Conservation (phyloP, 768 basidiomycete species). For the Dioszegia crocea region DNA sequence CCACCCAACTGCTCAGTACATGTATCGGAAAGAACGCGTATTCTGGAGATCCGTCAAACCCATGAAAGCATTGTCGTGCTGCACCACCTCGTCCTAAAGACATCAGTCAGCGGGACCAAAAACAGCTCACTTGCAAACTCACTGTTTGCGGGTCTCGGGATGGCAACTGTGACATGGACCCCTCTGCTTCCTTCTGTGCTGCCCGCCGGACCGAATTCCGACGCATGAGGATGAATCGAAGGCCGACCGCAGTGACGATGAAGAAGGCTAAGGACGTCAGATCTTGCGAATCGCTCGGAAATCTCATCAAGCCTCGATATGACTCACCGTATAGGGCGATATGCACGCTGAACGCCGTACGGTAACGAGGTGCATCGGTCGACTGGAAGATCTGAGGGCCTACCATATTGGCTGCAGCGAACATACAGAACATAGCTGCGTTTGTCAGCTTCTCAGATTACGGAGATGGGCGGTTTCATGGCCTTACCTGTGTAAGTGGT, state of each 20-base stretch:
- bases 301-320: not conserved
- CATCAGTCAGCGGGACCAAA: not conserved
- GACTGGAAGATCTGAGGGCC: conserved; percentile 56
- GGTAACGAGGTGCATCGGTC: conserved; percentile 55
- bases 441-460: no score
- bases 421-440: conserved; percentile 55
- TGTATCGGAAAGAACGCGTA: conserved; percentile 50
- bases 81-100: conserved; percentile 18
- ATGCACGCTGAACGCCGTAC: conserved; percentile 56
- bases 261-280: conserved; percentile 46
- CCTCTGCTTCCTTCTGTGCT: conserved; percentile 14
- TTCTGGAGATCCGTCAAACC: conserved; percentile 58
- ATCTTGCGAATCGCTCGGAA: not conserved
- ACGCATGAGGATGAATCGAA: conserved; percentile 55
- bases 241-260: conserved; percentile 51
- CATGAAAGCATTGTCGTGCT: conserved; percentile 54
- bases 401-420: conserved; percentile 57
- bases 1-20: conserved; percentile 18
- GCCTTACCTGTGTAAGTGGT: conserved; percentile 51
- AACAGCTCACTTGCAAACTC: no score
- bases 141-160: not conserved
- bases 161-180: not conserved
- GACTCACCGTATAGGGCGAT: conserved; percentile 54
- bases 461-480: no score
- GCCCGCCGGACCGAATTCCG: conserved; percentile 44